These are phyloP conservation scores for Cryptosporidium sp. DNA, from an alignment of 169 alveolate species.

Conservation along the genomic window DNA sequence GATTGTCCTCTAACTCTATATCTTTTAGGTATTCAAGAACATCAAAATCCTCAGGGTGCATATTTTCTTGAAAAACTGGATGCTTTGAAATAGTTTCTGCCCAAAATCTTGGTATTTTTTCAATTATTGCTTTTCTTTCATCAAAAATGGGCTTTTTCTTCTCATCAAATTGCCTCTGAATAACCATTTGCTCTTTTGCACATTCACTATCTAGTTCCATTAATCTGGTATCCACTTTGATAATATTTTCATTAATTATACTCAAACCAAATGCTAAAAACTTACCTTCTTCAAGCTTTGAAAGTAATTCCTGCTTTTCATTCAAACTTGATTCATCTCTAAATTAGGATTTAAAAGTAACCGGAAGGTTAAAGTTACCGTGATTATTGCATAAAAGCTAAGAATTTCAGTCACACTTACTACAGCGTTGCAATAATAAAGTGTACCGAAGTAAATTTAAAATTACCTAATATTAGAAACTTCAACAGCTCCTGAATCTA, in stretches of 20 bases:
- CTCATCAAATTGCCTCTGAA: slow-evolving; percentile 89
- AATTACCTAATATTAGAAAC: background rate
- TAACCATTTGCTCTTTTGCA: slow-evolving; percentile 88
- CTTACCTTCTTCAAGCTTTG: slow-evolving; percentile 59
- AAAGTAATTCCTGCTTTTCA: slow-evolving; percentile 14
- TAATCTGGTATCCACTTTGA: slow-evolving; percentile 42
- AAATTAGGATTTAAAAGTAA: background rate
- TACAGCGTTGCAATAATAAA: background rate
- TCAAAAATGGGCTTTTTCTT: slow-evolving; percentile 88
- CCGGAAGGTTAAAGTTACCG: background rate
- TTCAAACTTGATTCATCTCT: background rate
- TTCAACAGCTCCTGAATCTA: background rate
- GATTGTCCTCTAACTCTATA: slow-evolving; percentile 88
- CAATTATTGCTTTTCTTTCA: slow-evolving; percentile 85
- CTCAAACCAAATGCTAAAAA: background rate
- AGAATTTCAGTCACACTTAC: background rate
- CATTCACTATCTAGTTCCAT: slow-evolving; percentile 87
- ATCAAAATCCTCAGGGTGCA: slow-evolving; percentile 88
- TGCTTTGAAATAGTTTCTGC: slow-evolving; percentile 86
- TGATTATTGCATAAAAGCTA: background rate
- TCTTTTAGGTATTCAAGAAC: slow-evolving; percentile 83
- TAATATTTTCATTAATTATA: background rate
- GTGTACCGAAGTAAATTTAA: slow-evolving; percentile 1
- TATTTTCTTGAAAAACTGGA: slow-evolving; percentile 85
- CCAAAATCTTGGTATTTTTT: slow-evolving; percentile 91